Conservation (phyloP, 306 rosid species). For the barrel medic (Medicago truncatula) region MtrunA17r5.0-ANR NC_053044.1:50545001-50545500, state of each 20-base stretch:
- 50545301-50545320: neutral
- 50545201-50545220: conserved; percentile 19
- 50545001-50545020: conserved; percentile 28
- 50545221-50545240: neutral
- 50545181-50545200: conserved; percentile 38
- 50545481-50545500: too few species aligned
- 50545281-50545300: too few species aligned
- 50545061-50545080: conserved; percentile 33
- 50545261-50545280: too few species aligned
- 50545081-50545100: conserved; percentile 20
- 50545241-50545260: conserved; percentile 1
- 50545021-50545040: conserved; percentile 23
- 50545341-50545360: too few species aligned
- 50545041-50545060: neutral
- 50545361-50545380: too few species aligned
- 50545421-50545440: too few species aligned
- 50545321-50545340: too few species aligned
- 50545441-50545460: too few species aligned
- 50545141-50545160: conserved; percentile 41
- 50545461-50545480: too few species aligned
- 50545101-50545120: conserved; percentile 19
- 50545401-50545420: too few species aligned
- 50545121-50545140: conserved; percentile 57
- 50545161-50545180: conserved; percentile 43
- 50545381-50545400: too few species aligned